Evolutionary conservation across 768 basidiomycete species (phyloP).

Genomic region (Strobilomyces dryophilus): DNA sequence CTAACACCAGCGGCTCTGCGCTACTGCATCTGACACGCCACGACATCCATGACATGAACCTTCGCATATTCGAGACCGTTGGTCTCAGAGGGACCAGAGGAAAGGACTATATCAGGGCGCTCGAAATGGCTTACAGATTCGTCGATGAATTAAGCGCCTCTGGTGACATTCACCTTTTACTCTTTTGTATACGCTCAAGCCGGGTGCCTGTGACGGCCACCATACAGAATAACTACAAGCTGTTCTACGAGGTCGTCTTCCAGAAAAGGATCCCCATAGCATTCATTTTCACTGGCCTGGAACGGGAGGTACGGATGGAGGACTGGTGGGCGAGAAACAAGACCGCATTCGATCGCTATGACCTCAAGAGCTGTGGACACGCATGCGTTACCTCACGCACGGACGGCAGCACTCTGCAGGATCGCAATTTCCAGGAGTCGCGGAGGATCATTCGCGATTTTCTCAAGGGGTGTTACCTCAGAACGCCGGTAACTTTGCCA

Average conservation of each 20-base stretch:
- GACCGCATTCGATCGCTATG: slow-evolving; percentile 15
- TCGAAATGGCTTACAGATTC: slow-evolving; percentile 27
- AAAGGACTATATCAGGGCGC: slow-evolving; percentile 25
- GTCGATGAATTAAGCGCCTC: slow-evolving; percentile 11
- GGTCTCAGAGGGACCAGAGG: slow-evolving; percentile 31
- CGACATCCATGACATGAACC: slow-evolving; percentile 7
- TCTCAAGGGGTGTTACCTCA: slow-evolving; percentile 1
- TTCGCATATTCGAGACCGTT: slow-evolving; percentile 34
- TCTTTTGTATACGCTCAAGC: neutral
- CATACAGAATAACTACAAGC: too few relatives aligned
- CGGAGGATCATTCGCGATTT: slow-evolving; percentile 14
- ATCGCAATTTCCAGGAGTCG: slow-evolving; percentile 20
- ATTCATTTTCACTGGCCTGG: neutral
- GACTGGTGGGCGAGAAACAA: slow-evolving; percentile 31
- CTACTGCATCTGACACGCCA: slow-evolving; percentile 10
- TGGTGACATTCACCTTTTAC: neutral
- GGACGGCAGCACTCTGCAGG: neutral
- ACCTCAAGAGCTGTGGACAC: slow-evolving; percentile 27
- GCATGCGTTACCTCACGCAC: slow-evolving; percentile 27
- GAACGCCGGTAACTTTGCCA: neutral
- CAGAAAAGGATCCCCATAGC: neutral
- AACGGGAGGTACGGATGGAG: neutral
- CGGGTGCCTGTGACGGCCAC: neutral
- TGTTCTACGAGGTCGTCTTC: neutral
- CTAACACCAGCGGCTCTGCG: slow-evolving; percentile 25